Percentiles rank a stretch among this genome's conserved stretches.
phyloP scores from a whole-genome alignment of 2,329 filamentous ascomycete genomes.

The Ceratocystis harringtonii region DNA sequence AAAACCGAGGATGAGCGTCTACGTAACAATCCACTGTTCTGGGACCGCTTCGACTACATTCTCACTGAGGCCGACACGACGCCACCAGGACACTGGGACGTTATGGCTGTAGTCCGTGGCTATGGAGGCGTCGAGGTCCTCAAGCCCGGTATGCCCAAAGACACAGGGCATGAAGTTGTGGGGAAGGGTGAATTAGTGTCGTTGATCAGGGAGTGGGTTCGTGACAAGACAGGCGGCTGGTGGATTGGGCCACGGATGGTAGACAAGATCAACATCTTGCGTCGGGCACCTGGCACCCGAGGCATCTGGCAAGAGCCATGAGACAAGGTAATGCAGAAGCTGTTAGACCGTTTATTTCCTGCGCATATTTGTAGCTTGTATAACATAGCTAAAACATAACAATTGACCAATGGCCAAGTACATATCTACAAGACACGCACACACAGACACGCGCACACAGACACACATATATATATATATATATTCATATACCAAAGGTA shows the following conservation, averaged over 20 bases:
- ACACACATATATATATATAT: not conserved
- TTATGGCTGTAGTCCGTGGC: constrained; percentile 40
- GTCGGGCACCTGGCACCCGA: constrained; percentile 7
- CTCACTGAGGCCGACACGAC: constrained; percentile 39
- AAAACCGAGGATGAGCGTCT: constrained; percentile 42
- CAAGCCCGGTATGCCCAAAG: constrained; percentile 29
- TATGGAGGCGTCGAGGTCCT: constrained; percentile 45
- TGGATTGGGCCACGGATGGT: constrained; percentile 50
- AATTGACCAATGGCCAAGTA: too few species aligned
- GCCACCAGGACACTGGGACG: constrained; percentile 39
- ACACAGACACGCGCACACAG: too few species aligned
- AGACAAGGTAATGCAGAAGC: not conserved
- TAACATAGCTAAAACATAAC: not conserved
- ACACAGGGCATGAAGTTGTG: constrained; percentile 24
- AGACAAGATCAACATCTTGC: constrained; percentile 29
- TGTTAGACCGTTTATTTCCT: too few species aligned
- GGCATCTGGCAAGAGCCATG: constrained; percentile 9
- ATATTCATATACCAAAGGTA: not conserved
- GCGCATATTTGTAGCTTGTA: not conserved
- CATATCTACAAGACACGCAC: too few species aligned
- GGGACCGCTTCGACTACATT: constrained; percentile 48
- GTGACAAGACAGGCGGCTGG: constrained; percentile 41
- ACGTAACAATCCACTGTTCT: constrained; percentile 39
- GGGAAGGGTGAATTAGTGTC: constrained; percentile 32
- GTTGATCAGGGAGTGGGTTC: constrained; percentile 28